Base-by-base conservation (phyloP, 2,329 filamentous ascomycete species). In the Sporothrix pallida region DNA sequence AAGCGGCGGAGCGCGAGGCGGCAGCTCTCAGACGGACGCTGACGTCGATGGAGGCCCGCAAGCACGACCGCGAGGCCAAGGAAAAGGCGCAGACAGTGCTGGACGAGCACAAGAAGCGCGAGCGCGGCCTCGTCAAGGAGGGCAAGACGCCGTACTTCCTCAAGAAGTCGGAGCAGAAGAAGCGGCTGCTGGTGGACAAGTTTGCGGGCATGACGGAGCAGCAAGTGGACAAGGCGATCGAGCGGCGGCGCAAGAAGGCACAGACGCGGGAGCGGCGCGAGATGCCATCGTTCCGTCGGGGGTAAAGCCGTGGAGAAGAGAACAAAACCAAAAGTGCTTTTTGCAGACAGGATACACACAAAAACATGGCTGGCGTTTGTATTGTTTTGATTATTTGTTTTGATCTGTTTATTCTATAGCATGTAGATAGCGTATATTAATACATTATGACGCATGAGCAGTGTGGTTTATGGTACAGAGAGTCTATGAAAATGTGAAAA, bases 71-170 rank as follows among this genome's bases (percentile, higher is more conserved):
- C 76, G 84, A 90, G 77, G 86, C 87, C 71, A 92, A 91, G 83
- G 91, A 93, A 75, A 88, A 90, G 75, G 89, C 92, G 81, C 86
- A 89, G 78, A 87, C 89, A 73, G 84, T 98, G 58, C 79, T 95
- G 72, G 86, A 89, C 62, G 90, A 92, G 81, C 95, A 98, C 83
- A 89, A 92, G 79, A 88, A 88, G 83, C 87, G 90, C 81, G 96
- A 99, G 86, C 94, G 93, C 84, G 92, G 95, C 81, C 84, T 93
- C 75, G 90, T 98, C 70, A 90, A 90, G 78, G 89, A 97, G 84
- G 96, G 96, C 75, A 98, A 98, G 89, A 90, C 88, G 80, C 95
- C 96, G 0, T 99, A 94, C 84, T 98, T 93, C 83, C 85, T 98
- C 78, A 99, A 99, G 89, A 91, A 91, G 84, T 90, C 91, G 79